Conservation (phyloP, 106 monocot species). For the Allium sativum region DNA sequence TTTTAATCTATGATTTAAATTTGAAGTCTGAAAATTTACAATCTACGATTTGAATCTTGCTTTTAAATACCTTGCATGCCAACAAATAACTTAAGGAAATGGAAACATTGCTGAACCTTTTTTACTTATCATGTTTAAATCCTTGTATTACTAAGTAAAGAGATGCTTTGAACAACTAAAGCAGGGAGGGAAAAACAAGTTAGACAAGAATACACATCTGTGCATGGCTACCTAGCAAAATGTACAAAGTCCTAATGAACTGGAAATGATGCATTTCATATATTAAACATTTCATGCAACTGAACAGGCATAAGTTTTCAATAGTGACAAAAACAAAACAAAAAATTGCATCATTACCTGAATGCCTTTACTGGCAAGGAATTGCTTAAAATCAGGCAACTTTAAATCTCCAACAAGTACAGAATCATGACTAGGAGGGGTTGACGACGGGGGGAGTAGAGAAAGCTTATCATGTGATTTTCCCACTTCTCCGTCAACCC, state of each 20-base stretch:
- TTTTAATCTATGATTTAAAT: no score
- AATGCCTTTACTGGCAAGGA: conserved; percentile 74
- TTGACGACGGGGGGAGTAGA: conserved; percentile 62
- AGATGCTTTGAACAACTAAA: background rate
- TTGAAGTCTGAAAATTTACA: no score
- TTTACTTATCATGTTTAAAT: no score
- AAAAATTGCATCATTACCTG: conserved; percentile 37
- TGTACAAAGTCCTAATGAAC: background rate
- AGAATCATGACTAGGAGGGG: conserved; percentile 68
- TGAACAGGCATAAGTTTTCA: background rate
- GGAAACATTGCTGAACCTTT: no score
- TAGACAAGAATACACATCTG: background rate
- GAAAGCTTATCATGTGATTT: conserved; percentile 55
- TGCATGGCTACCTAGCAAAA: no score
- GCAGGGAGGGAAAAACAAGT: background rate
- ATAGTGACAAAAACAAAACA: background rate
- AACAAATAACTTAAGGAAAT: no score
- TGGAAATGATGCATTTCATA: background rate
- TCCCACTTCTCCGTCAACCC: conserved; percentile 78
- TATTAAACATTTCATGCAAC: background rate
- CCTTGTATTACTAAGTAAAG: no score
- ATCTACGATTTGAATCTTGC: no score
- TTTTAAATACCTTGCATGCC: no score
- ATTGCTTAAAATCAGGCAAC: conserved; percentile 95
- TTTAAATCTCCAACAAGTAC: conserved; percentile 93